Evolutionary conservation across 1,284 basidiomycete genomes (phyloP), one percentile per base, ranked within the genome.

Genomic region (Moesziomyces aphidis): DNA sequence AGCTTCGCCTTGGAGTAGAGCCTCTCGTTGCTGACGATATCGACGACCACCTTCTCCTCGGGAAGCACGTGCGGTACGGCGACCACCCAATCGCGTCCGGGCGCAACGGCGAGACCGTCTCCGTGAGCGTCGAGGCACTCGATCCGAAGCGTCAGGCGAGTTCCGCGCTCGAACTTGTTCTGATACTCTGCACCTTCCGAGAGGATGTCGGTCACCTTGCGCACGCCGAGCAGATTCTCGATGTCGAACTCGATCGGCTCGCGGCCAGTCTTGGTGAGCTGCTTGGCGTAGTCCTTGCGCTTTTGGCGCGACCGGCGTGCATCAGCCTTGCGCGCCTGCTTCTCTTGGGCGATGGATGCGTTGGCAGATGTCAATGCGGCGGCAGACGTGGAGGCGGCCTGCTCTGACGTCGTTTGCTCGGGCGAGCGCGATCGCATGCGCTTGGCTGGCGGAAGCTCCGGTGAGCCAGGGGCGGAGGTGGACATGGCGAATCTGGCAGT

Each of bases 201-300:
- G 9, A 82, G 60, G 39, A 84, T 75, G 15, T 69, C 68, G 24
- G 76, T 69, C 0, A 83, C 71, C 31, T 62, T 71, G 42, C 72
- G 69, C 17, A 60, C 28, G 19, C 80, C 79, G 13, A 84, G 61
- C 49, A 84, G 58, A 11, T 74, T 76, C 10, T 77, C 55, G 39
- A 83, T 81, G 61, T 84, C 82, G 45, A 77, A 83, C 28, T 71
- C 69, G 60, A 84, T 79, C 15, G 82, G 82, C 42, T 83, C 81
- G 11, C 79, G 74, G 4, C 82, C 82, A 3, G 74, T 79, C 60
- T 84, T 84, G 19, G 55, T 55, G 24, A 83, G 69, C 24, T 77
- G 65, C 52, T 73, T 77, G 43, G 61, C 55, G 43, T 81, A 79
- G 48, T 77, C 73, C 36, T 81, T 81, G 51, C 78, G 75, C 49